Conservation (phyloP, 2,329 filamentous ascomycete species). For the Aphanocladium album region DNA sequence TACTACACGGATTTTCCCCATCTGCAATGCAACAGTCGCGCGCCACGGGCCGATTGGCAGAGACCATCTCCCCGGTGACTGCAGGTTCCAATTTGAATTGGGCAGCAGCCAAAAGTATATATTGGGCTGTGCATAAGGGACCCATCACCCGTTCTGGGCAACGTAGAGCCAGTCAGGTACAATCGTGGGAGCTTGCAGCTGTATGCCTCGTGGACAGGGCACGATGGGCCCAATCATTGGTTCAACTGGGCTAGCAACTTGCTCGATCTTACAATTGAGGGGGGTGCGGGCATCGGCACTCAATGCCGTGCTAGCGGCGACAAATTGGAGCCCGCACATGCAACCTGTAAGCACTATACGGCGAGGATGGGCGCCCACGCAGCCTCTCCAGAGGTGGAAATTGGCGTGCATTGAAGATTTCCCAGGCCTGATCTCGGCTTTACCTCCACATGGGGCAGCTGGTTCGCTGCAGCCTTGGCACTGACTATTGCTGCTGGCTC, state of each 20-base stretch:
- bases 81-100: neutral
- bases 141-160: neutral
- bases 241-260: neutral
- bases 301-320: constrained; percentile 1
- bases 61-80: neutral
- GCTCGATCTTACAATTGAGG: neutral
- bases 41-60: neutral
- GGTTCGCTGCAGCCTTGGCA: neutral
- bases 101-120: neutral
- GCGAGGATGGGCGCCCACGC: neutral
- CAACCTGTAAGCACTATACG: neutral
- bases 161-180: neutral
- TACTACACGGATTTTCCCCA: neutral
- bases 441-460: constrained; percentile 7
- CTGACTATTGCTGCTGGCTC: neutral
- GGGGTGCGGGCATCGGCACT: neutral
- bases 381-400: constrained; percentile 7
- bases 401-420: neutral
- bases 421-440: neutral
- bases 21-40: neutral
- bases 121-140: neutral
- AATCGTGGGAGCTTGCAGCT: neutral
- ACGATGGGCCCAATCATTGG: neutral
- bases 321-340: neutral
- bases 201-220: neutral